phyloP scores from a whole-genome alignment of 345 rosid species.

The Lenwebbia sp. region DNA sequence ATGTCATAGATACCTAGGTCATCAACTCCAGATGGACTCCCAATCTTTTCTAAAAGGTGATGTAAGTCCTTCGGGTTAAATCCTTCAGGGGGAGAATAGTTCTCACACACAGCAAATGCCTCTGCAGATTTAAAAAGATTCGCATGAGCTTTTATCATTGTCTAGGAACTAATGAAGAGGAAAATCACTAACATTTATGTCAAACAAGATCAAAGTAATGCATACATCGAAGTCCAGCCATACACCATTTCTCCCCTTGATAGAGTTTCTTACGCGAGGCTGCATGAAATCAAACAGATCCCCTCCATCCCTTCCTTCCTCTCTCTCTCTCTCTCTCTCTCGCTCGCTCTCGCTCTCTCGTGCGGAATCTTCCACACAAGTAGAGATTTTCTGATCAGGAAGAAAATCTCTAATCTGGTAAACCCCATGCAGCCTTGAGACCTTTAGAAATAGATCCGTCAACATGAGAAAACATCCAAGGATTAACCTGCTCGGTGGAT shows the following conservation, averaged over 20 bases:
- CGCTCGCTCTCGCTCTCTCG: background rate
- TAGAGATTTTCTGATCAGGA: background rate
- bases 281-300: background rate
- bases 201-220: background rate
- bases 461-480: background rate
- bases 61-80: slow-evolving; percentile 72
- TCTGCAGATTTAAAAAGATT: slow-evolving; percentile 21
- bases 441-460: background rate
- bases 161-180: background rate
- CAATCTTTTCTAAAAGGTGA: slow-evolving; percentile 77
- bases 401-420: background rate
- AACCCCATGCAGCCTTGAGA: background rate
- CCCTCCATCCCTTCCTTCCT: background rate
- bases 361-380: background rate
- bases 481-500: background rate
- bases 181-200: background rate
- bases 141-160: background rate
- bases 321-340: background rate
- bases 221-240: background rate
- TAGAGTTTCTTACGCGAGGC: background rate
- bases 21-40: slow-evolving; percentile 83
- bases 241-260: background rate
- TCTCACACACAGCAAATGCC: slow-evolving; percentile 96
- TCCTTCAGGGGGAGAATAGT: slow-evolving; percentile 84
- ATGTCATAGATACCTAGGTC: slow-evolving; percentile 50